These are phyloP conservation scores for Exophiala alcalophila DNA, from an alignment of 2,329 filamentous ascomycete genomes.

Conservation along the genomic window DNA sequence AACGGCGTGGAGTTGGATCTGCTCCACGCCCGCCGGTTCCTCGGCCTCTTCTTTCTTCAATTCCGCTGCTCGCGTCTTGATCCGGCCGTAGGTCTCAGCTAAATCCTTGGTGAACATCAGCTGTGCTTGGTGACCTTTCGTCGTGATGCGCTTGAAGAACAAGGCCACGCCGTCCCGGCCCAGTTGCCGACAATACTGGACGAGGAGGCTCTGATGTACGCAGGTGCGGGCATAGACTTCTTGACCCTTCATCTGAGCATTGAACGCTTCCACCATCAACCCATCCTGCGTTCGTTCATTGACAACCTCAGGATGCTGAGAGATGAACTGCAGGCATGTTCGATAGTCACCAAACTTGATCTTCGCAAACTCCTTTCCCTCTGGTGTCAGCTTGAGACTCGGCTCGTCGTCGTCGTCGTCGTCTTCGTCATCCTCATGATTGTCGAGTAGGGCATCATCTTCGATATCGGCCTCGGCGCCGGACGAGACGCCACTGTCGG, in stretches of 20 bases:
- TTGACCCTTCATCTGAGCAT: slow-evolving; percentile 73
- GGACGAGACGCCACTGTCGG: slow-evolving; percentile 50
- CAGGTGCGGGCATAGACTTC: slow-evolving; percentile 77
- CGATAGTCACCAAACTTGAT: slow-evolving; percentile 75
- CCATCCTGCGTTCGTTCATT: slow-evolving; percentile 86
- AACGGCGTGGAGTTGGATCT: slow-evolving; percentile 95
- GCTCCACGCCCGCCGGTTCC: slow-evolving; percentile 70
- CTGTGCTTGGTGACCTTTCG: slow-evolving; percentile 81
- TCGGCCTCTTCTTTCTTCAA: slow-evolving; percentile 60
- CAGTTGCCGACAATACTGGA: slow-evolving; percentile 92
- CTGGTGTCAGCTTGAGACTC: slow-evolving; percentile 69
- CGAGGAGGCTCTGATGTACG: slow-evolving; percentile 85
- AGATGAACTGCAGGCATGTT: slow-evolving; percentile 71
- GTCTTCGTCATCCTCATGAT: slow-evolving; percentile 46
- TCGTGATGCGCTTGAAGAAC: slow-evolving; percentile 96
- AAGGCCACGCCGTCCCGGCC: slow-evolving; percentile 82
- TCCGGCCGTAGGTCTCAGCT: slow-evolving; percentile 78
- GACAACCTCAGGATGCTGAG: slow-evolving; percentile 73
- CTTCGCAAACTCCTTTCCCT: slow-evolving; percentile 76
- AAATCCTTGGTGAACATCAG: slow-evolving; percentile 93
- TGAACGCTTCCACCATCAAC: slow-evolving; percentile 86
- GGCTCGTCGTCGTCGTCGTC: slow-evolving; percentile 63
- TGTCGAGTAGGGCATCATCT: slow-evolving; percentile 41
- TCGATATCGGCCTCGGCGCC: slow-evolving; percentile 63
- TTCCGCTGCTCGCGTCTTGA: slow-evolving; percentile 72